These are phyloP conservation scores for Fusarium kyushuense DNA, from an alignment of 2,329 filamentous ascomycete genomes.

Conservation along the genomic window DNA sequence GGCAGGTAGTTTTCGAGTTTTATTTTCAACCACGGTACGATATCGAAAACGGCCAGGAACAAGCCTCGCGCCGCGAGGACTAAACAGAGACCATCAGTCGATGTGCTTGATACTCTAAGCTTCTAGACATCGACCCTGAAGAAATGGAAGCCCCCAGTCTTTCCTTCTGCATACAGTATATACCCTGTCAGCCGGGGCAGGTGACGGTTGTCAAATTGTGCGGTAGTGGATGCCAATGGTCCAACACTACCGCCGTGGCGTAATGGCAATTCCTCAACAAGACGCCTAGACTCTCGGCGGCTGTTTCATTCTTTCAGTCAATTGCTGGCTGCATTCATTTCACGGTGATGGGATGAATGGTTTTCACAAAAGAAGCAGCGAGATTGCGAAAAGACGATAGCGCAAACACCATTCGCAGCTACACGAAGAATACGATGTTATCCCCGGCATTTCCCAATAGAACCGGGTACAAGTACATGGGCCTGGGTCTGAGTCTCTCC, in stretches of 20 bases:
- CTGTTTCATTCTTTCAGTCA: neutral
- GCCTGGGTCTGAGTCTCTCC: neutral
- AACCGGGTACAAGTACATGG: neutral
- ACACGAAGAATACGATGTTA: slow-evolving; percentile 1
- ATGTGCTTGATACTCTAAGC: neutral
- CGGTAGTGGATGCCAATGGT: too few relatives aligned
- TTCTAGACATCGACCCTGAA: neutral
- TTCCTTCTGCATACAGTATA: neutral
- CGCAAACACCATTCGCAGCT: neutral
- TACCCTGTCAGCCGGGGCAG: neutral
- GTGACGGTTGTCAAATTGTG: neutral
- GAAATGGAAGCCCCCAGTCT: neutral
- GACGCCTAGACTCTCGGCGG: neutral
- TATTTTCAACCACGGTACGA: neutral
- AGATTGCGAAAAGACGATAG: neutral
- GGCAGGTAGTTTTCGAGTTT: neutral
- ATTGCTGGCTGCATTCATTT: neutral
- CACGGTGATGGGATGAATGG: neutral
- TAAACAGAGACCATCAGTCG: neutral
- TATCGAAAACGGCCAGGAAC: neutral
- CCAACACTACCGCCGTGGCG: slow-evolving; percentile 1
- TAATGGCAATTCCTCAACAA: neutral
- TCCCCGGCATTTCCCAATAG: slow-evolving; percentile 1
- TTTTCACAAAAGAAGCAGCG: too few relatives aligned
- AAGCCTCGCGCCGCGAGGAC: neutral